Evolutionary conservation across 163 green algal genomes (phyloP).

Genomic region (Chlorella variabilis): DNA sequence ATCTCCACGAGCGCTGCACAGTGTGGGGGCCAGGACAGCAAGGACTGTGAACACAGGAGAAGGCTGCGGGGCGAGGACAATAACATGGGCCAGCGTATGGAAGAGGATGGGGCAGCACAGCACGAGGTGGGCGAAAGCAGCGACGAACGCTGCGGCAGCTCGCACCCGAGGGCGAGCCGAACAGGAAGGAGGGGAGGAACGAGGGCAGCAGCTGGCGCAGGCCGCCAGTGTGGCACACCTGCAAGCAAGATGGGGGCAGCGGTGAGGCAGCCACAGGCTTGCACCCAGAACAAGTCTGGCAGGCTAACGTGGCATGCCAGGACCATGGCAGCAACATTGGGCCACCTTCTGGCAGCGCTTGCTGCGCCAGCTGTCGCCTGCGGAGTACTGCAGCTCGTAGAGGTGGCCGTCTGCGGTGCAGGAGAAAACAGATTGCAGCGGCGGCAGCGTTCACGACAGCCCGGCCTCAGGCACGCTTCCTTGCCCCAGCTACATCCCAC

Average conservation of each 20-base stretch:
- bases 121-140: background rate
- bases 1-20: constrained; percentile 75
- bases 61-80: too few relatives aligned
- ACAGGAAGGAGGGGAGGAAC: constrained; percentile 76
- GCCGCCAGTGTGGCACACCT: constrained; percentile 69
- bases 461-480: too few relatives aligned
- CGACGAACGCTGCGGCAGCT: background rate
- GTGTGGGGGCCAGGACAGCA: too few relatives aligned
- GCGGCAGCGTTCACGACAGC: too few relatives aligned
- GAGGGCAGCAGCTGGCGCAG: constrained; percentile 79
- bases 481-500: background rate
- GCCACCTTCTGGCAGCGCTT: constrained; percentile 81
- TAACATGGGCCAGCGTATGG: too few relatives aligned
- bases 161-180: constrained; percentile 45
- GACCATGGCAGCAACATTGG: too few relatives aligned
- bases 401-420: constrained; percentile 80
- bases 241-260: background rate
- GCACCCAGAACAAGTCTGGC: too few relatives aligned
- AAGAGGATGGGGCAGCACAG: too few relatives aligned
- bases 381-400: constrained; percentile 92
- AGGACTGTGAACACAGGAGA: too few relatives aligned
- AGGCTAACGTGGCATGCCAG: too few relatives aligned
- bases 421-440: background rate
- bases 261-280: too few relatives aligned
- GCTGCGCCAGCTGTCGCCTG: constrained; percentile 57